Conservation (phyloP, 2,329 filamentous ascomycete species). For the Zymoseptoria crescenta region DNA sequence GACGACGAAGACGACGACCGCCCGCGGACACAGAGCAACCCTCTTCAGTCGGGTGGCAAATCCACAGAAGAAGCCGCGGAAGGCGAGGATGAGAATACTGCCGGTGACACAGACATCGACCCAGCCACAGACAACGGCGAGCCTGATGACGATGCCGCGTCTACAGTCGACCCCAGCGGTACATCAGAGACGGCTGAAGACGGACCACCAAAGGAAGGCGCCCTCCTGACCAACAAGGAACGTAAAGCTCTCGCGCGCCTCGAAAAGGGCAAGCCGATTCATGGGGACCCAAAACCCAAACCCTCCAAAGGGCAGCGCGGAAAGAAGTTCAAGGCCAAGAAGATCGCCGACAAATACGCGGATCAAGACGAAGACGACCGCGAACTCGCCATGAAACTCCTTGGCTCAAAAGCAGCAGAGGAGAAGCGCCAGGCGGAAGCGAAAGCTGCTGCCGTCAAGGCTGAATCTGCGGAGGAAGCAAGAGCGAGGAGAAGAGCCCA, state of each 20-base stretch:
- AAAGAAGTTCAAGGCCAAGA: constrained; percentile 76
- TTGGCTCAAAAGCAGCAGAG: constrained; percentile 65
- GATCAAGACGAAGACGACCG: constrained; percentile 93
- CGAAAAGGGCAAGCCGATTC: constrained; percentile 13
- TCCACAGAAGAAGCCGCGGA: constrained; percentile 11
- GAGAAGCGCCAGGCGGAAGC: constrained; percentile 60
- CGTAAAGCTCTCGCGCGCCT: constrained; percentile 13
- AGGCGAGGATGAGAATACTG: constrained; percentile 21
- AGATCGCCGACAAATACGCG: constrained; percentile 81
- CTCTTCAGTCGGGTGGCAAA: constrained; percentile 29
- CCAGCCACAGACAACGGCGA: constrained; percentile 30
- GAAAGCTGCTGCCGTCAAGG: constrained; percentile 52
- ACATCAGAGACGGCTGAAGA: constrained; percentile 16
- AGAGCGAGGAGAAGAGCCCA: constrained; percentile 69
- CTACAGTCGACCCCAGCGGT: constrained; percentile 1
- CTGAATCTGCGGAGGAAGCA: constrained; percentile 56
- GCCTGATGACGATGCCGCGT: constrained; percentile 13
- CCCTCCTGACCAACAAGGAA: constrained; percentile 32
- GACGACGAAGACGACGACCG: constrained; percentile 24
- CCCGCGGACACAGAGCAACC: constrained; percentile 24
- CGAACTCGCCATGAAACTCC: constrained; percentile 69
- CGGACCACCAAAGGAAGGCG: constrained; percentile 20
- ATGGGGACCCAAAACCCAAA: constrained; percentile 11
- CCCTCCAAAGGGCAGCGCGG: constrained; percentile 47
- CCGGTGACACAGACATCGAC: constrained; percentile 20